phyloP scores from a whole-genome alignment of 148 eudicot species.

The Agrostemma githago region DNA sequence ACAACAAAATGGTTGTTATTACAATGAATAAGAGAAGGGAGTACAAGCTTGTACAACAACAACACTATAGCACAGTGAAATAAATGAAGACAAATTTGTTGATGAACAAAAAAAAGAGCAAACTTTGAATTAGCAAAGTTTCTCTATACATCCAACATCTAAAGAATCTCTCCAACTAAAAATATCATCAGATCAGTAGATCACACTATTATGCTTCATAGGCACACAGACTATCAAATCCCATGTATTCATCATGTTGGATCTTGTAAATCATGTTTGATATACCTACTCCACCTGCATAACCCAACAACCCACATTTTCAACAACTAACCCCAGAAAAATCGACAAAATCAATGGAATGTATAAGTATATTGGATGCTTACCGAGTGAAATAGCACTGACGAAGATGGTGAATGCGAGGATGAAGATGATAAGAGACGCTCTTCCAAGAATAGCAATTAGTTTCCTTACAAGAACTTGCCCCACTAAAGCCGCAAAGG shows the following conservation, averaged over 20 bases:
- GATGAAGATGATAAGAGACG: constrained; percentile 63
- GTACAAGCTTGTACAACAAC: not conserved
- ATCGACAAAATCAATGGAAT: not conserved
- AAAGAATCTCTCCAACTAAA: not conserved
- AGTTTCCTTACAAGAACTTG: constrained; percentile 53
- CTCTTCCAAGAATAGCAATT: constrained; percentile 50
- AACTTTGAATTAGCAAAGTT: constrained; percentile 12
- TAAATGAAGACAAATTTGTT: not conserved
- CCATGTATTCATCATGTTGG: constrained; percentile 42
- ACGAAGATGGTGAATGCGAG: constrained; percentile 52
- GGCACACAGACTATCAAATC: constrained; percentile 40
- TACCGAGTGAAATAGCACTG: constrained; percentile 65
- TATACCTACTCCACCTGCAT: constrained; percentile 44
- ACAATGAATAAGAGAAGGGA: constrained; percentile 12
- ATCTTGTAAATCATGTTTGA: constrained; percentile 33
- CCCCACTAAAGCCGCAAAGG: constrained; percentile 54
- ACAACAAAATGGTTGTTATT: not conserved
- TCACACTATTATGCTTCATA: constrained; percentile 13
- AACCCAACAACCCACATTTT: not conserved
- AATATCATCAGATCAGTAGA: not conserved
- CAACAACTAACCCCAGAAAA: not conserved
- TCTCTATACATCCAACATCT: not conserved
- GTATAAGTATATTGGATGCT: not conserved
- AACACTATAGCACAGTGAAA: not conserved
- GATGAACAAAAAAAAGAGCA: not conserved